phyloP scores from a whole-genome alignment of 2,329 filamentous ascomycete genomes.

The Xylaria sp. region DNA sequence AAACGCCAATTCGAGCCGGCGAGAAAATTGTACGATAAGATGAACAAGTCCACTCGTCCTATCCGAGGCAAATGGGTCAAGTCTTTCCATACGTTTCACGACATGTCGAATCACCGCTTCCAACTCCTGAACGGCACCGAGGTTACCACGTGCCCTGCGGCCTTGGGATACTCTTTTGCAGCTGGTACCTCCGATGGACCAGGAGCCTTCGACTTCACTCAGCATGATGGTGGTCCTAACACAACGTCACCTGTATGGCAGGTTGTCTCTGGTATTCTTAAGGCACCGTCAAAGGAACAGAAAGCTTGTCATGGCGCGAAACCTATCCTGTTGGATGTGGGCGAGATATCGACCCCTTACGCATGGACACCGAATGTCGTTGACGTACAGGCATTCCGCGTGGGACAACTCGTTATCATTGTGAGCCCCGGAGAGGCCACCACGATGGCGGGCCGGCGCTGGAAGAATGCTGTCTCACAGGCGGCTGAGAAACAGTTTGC shows the following conservation, averaged over 20 bases:
- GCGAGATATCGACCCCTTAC: conserved; percentile 72
- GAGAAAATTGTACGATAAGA: conserved; percentile 44
- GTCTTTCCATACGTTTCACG: conserved; percentile 78
- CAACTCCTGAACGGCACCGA: conserved; percentile 63
- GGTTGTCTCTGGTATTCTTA: conserved; percentile 66
- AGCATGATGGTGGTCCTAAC: conserved; percentile 69
- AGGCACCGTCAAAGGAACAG: conserved; percentile 65
- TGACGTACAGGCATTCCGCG: conserved; percentile 77
- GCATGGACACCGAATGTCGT: conserved; percentile 88
- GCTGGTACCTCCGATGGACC: conserved; percentile 90
- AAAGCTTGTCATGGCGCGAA: conserved; percentile 73
- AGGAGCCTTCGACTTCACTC: conserved; percentile 87
- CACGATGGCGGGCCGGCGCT: conserved; percentile 86
- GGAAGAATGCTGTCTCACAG: conserved; percentile 64
- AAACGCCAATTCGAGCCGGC: conserved; percentile 57
- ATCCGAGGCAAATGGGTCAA: conserved; percentile 63
- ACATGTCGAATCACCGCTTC: conserved; percentile 74
- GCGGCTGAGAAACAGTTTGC: conserved; percentile 44
- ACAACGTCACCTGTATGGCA: conserved; percentile 68
- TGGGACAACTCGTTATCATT: conserved; percentile 79
- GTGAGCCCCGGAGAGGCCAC: conserved; percentile 83
- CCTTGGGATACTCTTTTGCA: conserved; percentile 86
- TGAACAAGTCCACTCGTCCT: conserved; percentile 43
- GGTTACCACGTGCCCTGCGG: conserved; percentile 75
- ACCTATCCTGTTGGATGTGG: conserved; percentile 81